Conservation (phyloP, 2,329 filamentous ascomycete species). For the Exserohilum turcica region DNA sequence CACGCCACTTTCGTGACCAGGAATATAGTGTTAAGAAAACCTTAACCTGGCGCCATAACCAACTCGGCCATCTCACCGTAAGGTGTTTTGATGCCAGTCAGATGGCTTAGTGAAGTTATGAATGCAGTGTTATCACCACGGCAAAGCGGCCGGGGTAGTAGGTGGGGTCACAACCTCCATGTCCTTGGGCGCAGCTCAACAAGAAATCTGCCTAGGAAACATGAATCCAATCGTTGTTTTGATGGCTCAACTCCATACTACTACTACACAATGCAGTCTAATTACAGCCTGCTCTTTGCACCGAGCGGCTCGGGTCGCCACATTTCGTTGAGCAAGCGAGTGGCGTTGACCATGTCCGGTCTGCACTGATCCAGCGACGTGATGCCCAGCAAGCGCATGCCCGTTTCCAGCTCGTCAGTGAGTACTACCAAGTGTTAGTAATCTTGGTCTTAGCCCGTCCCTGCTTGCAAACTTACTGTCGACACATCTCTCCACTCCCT, state of each 20-base stretch:
- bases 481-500: slow-evolving; percentile 45
- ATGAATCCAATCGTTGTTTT: too few relatives aligned
- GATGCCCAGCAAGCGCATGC: slow-evolving; percentile 69
- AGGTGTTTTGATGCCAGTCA: not conserved
- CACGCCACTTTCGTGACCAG: slow-evolving; percentile 50
- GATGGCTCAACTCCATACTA: too few relatives aligned
- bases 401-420: slow-evolving; percentile 66
- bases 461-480: slow-evolving; percentile 37
- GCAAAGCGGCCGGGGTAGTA: not conserved
- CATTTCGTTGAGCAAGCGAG: slow-evolving; percentile 44
- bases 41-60: slow-evolving; percentile 45
- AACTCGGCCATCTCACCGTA: slow-evolving; percentile 24
- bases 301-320: slow-evolving; percentile 35
- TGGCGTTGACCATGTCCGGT: slow-evolving; percentile 63
- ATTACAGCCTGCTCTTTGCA: slow-evolving; percentile 34
- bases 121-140: not conserved
- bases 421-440: slow-evolving; percentile 41
- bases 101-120: not conserved
- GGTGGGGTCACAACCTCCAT: too few relatives aligned
- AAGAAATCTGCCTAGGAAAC: too few relatives aligned
- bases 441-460: not conserved
- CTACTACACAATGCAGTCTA: too few relatives aligned
- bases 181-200: too few relatives aligned
- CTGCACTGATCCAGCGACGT: slow-evolving; percentile 65
- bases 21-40: slow-evolving; percentile 31